A percentile compares a stretch with the other conserved stretches of the same genome.
These are phyloP conservation scores for Hortiboletus campestris DNA, from an alignment of 768 basidiomycete genomes.

Conservation along the genomic window DNA sequence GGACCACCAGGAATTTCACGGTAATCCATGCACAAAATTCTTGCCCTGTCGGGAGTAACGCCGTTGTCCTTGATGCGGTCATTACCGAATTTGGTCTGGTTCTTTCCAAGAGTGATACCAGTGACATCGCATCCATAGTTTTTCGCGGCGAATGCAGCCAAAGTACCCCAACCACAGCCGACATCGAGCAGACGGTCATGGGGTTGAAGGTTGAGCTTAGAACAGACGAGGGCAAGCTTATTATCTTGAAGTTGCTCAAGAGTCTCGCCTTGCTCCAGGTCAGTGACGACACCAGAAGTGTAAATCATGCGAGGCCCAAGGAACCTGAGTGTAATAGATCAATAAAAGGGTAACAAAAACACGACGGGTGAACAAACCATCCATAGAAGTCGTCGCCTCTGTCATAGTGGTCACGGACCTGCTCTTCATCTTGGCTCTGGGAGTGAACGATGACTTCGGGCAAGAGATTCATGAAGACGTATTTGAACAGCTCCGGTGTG, in stretches of 20 bases:
- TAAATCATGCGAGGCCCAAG: conserved; percentile 96
- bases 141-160: conserved; percentile 92
- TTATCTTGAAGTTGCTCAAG: conserved; percentile 97
- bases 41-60: conserved; percentile 65
- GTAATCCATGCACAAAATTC: conserved; percentile 92
- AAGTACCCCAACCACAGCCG: conserved; percentile 96
- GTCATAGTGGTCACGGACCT: conserved; percentile 95
- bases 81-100: conserved; percentile 92
- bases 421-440: conserved; percentile 89
- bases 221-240: conserved; percentile 93
- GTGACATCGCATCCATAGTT: conserved; percentile 97
- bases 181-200: conserved; percentile 82
- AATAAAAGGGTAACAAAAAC: neutral
- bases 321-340: conserved; percentile 53
- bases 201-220: conserved; percentile 87
- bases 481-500: conserved; percentile 89
- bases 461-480: conserved; percentile 81
- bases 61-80: conserved; percentile 82
- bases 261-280: conserved; percentile 70
- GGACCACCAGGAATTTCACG: conserved; percentile 79
- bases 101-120: conserved; percentile 88
- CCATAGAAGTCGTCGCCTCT: conserved; percentile 95
- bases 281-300: conserved; percentile 85
- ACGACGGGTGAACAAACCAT: conserved; percentile 46
- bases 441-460: conserved; percentile 96